These are phyloP conservation scores for Venturia effusa DNA, from an alignment of 2,329 filamentous ascomycete species.

Conservation along the genomic window DNA sequence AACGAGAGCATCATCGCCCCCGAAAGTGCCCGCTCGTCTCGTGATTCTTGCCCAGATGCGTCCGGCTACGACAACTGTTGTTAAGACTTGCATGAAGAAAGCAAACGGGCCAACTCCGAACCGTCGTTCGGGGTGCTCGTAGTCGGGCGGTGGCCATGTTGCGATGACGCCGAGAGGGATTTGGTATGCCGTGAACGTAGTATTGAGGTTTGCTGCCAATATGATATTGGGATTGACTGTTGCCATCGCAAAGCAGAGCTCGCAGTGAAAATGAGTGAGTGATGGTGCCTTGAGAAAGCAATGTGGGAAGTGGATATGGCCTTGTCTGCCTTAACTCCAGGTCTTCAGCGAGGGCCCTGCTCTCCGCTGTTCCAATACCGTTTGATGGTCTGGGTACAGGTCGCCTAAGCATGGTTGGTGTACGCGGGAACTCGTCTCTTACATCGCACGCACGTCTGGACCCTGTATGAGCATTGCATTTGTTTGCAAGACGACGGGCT, in stretches of 20 bases:
- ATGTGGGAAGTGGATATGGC: background rate
- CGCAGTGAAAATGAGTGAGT: background rate
- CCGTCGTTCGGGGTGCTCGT: background rate
- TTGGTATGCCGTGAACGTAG: constrained; percentile 8
- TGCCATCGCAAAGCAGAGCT: background rate
- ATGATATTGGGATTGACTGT: background rate
- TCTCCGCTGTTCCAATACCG: background rate
- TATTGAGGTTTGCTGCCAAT: background rate
- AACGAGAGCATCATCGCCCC: constrained; percentile 7
- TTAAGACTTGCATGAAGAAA: background rate
- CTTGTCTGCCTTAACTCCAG: background rate
- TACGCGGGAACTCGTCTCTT: background rate
- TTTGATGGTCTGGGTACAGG: background rate
- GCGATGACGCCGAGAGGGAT: constrained; percentile 11
- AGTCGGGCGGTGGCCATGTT: constrained; percentile 11
- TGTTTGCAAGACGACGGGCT: background rate
- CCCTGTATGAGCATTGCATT: background rate
- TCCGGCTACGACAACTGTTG: background rate
- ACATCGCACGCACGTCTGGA: background rate
- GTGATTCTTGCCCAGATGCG: constrained; percentile 4
- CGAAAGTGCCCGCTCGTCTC: background rate
- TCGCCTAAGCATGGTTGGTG: background rate
- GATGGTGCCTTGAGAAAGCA: background rate
- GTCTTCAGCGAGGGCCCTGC: background rate
- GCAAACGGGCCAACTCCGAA: constrained; percentile 4